Conservation (phyloP, 1,139 yeast genomes). For the Blastobotrys capitulatus region DNA sequence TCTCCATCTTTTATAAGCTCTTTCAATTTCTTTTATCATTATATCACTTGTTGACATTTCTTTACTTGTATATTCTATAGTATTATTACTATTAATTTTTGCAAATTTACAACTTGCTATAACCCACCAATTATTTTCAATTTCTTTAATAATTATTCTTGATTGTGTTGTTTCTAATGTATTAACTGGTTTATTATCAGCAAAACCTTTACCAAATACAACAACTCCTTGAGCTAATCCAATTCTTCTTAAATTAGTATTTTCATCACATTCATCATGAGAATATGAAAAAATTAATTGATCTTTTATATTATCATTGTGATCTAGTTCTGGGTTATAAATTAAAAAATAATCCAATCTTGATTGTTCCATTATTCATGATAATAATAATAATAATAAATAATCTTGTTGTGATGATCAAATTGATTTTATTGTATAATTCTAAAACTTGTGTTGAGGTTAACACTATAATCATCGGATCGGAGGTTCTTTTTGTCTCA, state of each 20-base stretch:
- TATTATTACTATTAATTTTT: slow-evolving; percentile 3
- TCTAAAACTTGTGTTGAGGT: too few species aligned
- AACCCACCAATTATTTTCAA: slow-evolving; percentile 26
- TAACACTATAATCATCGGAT: too few species aligned
- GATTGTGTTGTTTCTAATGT: slow-evolving; percentile 26
- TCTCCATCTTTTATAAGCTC: slow-evolving; percentile 28
- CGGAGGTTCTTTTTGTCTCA: neutral
- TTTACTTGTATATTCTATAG: slow-evolving; percentile 11
- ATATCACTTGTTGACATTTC: slow-evolving; percentile 22
- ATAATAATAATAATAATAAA: neutral
- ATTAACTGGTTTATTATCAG: slow-evolving; percentile 24
- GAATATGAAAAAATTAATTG: slow-evolving; percentile 29
- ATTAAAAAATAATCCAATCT: slow-evolving; percentile 26
- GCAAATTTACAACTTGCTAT: slow-evolving; percentile 21
- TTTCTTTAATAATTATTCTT: slow-evolving; percentile 23
- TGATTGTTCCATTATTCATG: slow-evolving; percentile 10
- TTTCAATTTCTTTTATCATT: slow-evolving; percentile 22
- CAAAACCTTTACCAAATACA: slow-evolving; percentile 27
- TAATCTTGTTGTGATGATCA: too few species aligned
- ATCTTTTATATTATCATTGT: slow-evolving; percentile 23
- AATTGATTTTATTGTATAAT: too few species aligned
- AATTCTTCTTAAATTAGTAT: slow-evolving; percentile 25
- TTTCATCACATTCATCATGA: slow-evolving; percentile 17
- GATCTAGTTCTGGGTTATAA: slow-evolving; percentile 30
- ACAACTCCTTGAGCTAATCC: slow-evolving; percentile 32